Evolutionary conservation across 2,329 filamentous ascomycete genomes (phyloP), one percentile per base, ranked within the genome.

Genomic region (Diplodia seriata): DNA sequence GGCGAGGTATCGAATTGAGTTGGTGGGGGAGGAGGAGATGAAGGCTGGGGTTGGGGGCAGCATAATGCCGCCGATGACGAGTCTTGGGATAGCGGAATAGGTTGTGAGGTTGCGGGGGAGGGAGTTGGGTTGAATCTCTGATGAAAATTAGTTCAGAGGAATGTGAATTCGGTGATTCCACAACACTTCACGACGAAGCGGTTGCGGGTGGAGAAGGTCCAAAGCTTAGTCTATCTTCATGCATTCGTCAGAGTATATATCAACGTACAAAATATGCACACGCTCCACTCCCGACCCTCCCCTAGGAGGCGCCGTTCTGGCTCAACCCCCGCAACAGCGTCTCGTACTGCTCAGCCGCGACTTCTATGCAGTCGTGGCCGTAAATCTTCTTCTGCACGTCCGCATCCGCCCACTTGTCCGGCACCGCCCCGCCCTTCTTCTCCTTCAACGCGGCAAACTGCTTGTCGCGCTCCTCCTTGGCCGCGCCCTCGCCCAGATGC

Each of bases 381-480:
- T 84, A 85, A 14, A 84, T 83, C 70, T 79, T 80, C 71, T 76
- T 79, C 72, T 85, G 83, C 36, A 84, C 79, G 74, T 84, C 82
- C 4, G 80, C 81, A 77, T 85, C 83, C 9, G 83, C 83, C 83
- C 83, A 85, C 73, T 82, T 83, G 69, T 85, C 83, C 9, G 83
- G 83, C 59, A 84, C 81, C 36, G 78, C 77, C 0, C 80, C 81
- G 14, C 66, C 66, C 26, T 47, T 56, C 57, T 64, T 64, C 11
- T 75, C 72, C 73, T 81, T 83, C 68, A 84, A 69, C 12, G 79
- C 81, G 2, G 78, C 84, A 66, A 88, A 88, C 63, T 83, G 79
- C 74, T 80, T 83, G 70, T 89, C 86, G 4, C 86, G 78, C 75
- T 87, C 84, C 72, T 86, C 84, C 77, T 88, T 87, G 8, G 85